Evolutionary conservation across 257 asterid genomes (phyloP).

Genomic region (Voacanga thouarsii): DNA sequence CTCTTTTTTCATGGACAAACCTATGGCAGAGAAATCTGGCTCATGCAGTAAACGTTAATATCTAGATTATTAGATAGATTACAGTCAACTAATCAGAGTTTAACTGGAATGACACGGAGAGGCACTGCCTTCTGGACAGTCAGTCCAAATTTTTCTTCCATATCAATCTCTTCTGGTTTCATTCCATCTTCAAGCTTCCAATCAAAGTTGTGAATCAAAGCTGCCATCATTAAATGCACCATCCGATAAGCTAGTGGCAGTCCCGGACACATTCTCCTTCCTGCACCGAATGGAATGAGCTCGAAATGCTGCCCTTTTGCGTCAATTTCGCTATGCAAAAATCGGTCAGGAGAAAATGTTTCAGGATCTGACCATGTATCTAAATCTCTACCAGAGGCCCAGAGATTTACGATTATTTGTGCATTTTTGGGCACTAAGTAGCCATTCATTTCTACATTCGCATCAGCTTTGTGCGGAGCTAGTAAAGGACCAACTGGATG

Average conservation of each 20-base stretch:
- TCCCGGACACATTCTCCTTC: constrained; percentile 43
- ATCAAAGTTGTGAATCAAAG: constrained; percentile 25
- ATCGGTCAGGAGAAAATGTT: constrained; percentile 36
- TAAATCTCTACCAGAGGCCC: constrained; percentile 40
- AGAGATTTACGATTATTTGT: constrained; percentile 28
- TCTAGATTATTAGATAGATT: too few relatives aligned
- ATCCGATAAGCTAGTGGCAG: constrained; percentile 35
- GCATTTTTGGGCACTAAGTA: constrained; percentile 31
- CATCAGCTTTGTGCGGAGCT: constrained; percentile 28
- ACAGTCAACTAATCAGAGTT: not conserved
- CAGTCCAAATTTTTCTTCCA: constrained; percentile 12
- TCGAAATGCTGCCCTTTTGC: constrained; percentile 35
- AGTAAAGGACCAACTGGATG: constrained; percentile 37
- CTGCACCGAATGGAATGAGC: constrained; percentile 42
- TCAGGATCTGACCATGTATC: constrained; percentile 25
- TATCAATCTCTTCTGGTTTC: constrained; percentile 7
- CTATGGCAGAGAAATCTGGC: too few relatives aligned
- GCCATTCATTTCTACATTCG: constrained; percentile 23
- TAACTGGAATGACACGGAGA: constrained; percentile 5
- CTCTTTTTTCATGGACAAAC: too few relatives aligned
- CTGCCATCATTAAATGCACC: constrained; percentile 34
- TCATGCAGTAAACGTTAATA: too few relatives aligned
- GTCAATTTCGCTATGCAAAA: constrained; percentile 21
- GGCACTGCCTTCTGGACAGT: not conserved
- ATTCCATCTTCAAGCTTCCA: constrained; percentile 31